These are phyloP conservation scores for Phytophthora podocarpi DNA, from an alignment of 352 stramenopile genomes.

Conservation along the genomic window DNA sequence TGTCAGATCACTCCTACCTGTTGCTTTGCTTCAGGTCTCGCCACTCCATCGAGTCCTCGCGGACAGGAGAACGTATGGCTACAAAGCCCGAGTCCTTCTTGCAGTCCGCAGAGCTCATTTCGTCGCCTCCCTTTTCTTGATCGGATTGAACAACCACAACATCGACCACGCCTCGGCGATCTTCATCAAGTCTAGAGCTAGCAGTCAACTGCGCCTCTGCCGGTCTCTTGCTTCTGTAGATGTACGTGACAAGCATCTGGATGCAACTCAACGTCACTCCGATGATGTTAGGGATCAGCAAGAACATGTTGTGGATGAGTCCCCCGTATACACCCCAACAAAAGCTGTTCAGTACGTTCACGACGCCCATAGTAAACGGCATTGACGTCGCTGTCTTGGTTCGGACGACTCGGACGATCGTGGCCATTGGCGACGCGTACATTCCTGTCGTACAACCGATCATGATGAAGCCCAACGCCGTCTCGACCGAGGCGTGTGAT, in stretches of 20 bases:
- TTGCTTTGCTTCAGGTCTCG: background rate
- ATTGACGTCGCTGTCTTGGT: too few relatives aligned
- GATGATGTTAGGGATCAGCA: slow-evolving; percentile 44
- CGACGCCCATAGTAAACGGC: slow-evolving; percentile 27
- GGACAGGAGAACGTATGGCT: slow-evolving; percentile 7
- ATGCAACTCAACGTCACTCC: slow-evolving; percentile 32
- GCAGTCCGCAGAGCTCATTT: too few relatives aligned
- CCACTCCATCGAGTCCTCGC: slow-evolving; percentile 1
- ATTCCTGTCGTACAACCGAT: slow-evolving; percentile 49
- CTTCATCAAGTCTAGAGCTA: slow-evolving; percentile 3
- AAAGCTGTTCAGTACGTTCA: slow-evolving; percentile 31
- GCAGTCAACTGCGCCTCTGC: slow-evolving; percentile 14
- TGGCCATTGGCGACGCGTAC: too few relatives aligned
- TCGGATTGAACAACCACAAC: slow-evolving; percentile 6
- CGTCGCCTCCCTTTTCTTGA: background rate
- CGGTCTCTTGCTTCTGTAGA: slow-evolving; percentile 39
- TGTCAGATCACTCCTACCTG: too few relatives aligned
- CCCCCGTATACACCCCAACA: slow-evolving; percentile 25
- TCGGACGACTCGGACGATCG: too few relatives aligned
- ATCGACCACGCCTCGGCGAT: background rate
- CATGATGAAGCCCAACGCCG: slow-evolving; percentile 43
- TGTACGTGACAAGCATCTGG: slow-evolving; percentile 50
- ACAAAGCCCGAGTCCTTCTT: slow-evolving; percentile 6
- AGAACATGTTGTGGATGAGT: slow-evolving; percentile 29
- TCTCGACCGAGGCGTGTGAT: slow-evolving; percentile 24